These are phyloP conservation scores for Ogataea zsoltii DNA, from an alignment of 805 yeast genomes.

Conservation along the genomic window DNA sequence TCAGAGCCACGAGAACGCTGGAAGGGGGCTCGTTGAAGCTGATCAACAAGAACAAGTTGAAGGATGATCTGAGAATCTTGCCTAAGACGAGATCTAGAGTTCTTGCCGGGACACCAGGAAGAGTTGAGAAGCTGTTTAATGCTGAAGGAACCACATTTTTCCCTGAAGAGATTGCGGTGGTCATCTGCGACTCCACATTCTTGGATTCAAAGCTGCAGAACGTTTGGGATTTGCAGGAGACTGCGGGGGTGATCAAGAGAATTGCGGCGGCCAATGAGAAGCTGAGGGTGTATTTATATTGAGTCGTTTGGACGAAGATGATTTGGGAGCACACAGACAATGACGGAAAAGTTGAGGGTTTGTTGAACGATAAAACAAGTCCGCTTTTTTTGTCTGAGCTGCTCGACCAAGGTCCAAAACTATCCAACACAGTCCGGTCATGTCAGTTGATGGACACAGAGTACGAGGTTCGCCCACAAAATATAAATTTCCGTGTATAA, in stretches of 20 bases:
- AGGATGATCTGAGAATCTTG: conserved; percentile 56
- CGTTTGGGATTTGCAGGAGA: conserved; percentile 59
- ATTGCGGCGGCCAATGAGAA: conserved; percentile 38
- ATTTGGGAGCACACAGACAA: too few species aligned
- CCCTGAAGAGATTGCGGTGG: conserved; percentile 47
- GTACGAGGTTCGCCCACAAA: too few species aligned
- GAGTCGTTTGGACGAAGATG: too few species aligned
- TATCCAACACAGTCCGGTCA: too few species aligned
- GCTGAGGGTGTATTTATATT: conserved; percentile 53
- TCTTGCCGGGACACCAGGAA: conserved; percentile 64
- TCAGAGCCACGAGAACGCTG: conserved; percentile 55
- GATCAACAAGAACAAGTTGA: conserved; percentile 71
- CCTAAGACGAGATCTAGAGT: conserved; percentile 48
- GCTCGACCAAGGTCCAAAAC: too few species aligned
- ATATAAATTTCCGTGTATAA: too few species aligned
- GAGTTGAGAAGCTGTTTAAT: conserved; percentile 49
- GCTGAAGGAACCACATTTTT: conserved; percentile 43
- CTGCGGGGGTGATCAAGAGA: conserved; percentile 40
- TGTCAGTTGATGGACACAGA: too few species aligned
- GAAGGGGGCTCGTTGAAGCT: conserved; percentile 59
- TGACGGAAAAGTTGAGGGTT: too few species aligned
- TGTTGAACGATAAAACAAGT: too few species aligned
- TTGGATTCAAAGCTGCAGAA: conserved; percentile 61
- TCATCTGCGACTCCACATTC: conserved; percentile 61
- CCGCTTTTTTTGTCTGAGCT: too few species aligned